phyloP scores from a whole-genome alignment of 2,329 filamentous ascomycete genomes.

The Colletotrichum neosansevieriae region DNA sequence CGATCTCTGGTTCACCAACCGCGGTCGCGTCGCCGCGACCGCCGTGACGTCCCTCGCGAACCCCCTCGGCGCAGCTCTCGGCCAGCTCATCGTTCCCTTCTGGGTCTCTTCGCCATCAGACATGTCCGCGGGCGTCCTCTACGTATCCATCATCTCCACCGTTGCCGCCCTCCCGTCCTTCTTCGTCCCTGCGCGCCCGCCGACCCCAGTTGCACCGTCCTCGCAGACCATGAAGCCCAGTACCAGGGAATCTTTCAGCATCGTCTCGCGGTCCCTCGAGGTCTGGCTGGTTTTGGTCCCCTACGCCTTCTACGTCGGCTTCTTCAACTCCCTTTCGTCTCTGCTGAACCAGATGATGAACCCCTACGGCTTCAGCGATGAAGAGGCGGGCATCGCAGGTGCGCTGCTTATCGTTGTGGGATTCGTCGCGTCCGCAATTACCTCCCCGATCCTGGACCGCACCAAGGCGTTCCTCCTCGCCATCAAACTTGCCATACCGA shows the following conservation, averaged over 20 bases:
- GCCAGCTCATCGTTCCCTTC: conserved; percentile 86
- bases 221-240: conserved; percentile 68
- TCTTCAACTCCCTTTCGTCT: conserved; percentile 93
- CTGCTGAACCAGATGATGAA: conserved; percentile 90
- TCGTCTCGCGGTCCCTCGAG: conserved; percentile 71
- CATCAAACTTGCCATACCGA: conserved; percentile 79
- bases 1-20: conserved; percentile 92
- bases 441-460: conserved; percentile 85
- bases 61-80: conserved; percentile 88
- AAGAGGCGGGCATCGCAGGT: conserved; percentile 89
- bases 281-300: conserved; percentile 85
- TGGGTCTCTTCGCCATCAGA: conserved; percentile 74
- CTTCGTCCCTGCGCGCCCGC: conserved; percentile 82
- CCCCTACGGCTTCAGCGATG: conserved; percentile 87
- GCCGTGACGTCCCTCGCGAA: conserved; percentile 88
- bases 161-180: conserved; percentile 79
- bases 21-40: conserved; percentile 87
- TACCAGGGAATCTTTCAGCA: conserved; percentile 63
- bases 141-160: conserved; percentile 81
- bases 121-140: conserved; percentile 86
- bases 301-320: conserved; percentile 87
- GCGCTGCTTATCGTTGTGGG: conserved; percentile 91
- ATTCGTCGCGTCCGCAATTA: conserved; percentile 79
- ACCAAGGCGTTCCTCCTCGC: conserved; percentile 82
- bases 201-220: conserved; percentile 80